Percentiles rank a stretch among this genome's conserved stretches.
These are phyloP conservation scores for Trichoderma oligosporum DNA, from an alignment of 2,329 filamentous ascomycete species.

Conservation along the genomic window DNA sequence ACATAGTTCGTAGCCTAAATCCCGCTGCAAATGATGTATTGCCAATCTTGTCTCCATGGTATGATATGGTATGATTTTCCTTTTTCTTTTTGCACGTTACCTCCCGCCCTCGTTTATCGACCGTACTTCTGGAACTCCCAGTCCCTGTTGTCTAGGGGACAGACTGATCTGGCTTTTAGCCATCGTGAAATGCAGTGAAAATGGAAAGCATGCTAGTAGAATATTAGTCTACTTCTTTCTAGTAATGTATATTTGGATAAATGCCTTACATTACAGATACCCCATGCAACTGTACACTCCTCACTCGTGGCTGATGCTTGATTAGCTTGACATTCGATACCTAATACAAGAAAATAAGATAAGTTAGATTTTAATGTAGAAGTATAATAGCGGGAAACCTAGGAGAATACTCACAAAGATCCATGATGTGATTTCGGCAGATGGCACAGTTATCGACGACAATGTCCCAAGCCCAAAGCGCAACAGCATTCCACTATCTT, in stretches of 20 bases:
- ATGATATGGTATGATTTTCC: neutral
- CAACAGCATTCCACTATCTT: slow-evolving; percentile 90
- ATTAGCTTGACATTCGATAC: slow-evolving; percentile 98
- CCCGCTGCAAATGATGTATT: slow-evolving; percentile 3
- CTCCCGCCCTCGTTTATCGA: slow-evolving; percentile 40
- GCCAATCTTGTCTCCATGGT: neutral
- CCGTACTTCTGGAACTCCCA: slow-evolving; percentile 99
- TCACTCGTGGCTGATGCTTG: slow-evolving; percentile 96
- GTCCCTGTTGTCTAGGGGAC: slow-evolving; percentile 93
- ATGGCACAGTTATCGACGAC: slow-evolving; percentile 99
- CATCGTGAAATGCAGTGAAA: slow-evolving; percentile 99
- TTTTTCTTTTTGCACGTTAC: neutral
- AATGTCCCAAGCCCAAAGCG: slow-evolving; percentile 98
- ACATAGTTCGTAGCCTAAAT: slow-evolving; percentile 11
- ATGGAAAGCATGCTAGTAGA: slow-evolving; percentile 86
- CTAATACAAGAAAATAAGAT: slow-evolving; percentile 39
- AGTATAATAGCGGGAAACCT: neutral
- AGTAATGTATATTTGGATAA: neutral
- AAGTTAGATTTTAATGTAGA: no score
- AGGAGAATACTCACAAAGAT: slow-evolving; percentile 67
- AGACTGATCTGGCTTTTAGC: slow-evolving; percentile 98
- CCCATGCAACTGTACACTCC: slow-evolving; percentile 98
- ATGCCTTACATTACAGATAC: slow-evolving; percentile 89
- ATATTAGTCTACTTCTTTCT: slow-evolving; percentile 33
- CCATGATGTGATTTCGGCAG: slow-evolving; percentile 99